Percentiles rank a stretch among this genome's conserved stretches.
Conservation (phyloP, 148 eudicot species). For the Rhododendron kiyosumense region DNA sequence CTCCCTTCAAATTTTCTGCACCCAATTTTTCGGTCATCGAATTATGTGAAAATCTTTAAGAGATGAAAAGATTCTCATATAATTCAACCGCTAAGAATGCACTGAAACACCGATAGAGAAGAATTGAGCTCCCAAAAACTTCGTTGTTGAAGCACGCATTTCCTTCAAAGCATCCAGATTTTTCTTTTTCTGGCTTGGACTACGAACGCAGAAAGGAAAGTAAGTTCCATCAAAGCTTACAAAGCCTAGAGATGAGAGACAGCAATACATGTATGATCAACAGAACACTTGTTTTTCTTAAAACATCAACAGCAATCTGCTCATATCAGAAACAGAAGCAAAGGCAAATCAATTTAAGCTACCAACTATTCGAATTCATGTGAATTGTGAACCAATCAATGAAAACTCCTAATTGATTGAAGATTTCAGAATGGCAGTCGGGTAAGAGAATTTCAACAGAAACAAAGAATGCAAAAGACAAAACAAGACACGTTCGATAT, state of each 20-base stretch:
- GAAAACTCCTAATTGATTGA: background rate
- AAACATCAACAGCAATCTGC: background rate
- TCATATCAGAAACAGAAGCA: background rate
- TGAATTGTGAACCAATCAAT: conserved; percentile 1
- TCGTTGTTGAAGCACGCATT: background rate
- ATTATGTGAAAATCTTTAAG: background rate
- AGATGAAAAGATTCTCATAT: background rate
- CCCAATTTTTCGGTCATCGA: background rate
- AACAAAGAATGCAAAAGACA: background rate
- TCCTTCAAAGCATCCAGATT: background rate
- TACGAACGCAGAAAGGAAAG: background rate
- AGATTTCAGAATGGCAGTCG: background rate
- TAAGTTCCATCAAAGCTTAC: background rate
- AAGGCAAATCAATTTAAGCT: background rate
- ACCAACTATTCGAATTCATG: background rate
- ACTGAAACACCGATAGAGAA: background rate
- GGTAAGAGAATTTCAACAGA: background rate
- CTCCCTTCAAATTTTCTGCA: background rate
- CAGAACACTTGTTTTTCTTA: background rate
- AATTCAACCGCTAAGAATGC: background rate
- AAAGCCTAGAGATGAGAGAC: background rate
- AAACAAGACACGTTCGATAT: background rate
- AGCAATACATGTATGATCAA: background rate
- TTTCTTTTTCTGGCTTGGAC: background rate
- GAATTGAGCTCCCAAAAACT: background rate